Evolutionary conservation across 1,284 basidiomycete genomes (phyloP).

Genomic region (Ganoderma multipileum): DNA sequence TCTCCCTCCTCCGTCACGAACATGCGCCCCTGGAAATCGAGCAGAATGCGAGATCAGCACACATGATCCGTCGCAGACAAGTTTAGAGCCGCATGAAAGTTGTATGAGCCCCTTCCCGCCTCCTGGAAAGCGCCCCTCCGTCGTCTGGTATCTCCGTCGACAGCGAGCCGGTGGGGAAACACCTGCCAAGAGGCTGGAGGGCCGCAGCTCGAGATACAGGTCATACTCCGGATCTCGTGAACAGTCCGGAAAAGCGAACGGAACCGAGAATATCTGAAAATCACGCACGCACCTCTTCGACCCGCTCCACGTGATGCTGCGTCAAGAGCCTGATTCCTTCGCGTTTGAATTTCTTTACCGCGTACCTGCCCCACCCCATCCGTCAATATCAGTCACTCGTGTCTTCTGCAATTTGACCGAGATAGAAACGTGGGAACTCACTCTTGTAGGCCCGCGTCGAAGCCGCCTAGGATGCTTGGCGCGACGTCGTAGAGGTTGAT

Average conservation of each 20-base stretch:
- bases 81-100: background rate
- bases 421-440: slow-evolving; percentile 40
- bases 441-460: slow-evolving; percentile 75
- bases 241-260: background rate
- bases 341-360: slow-evolving; percentile 75
- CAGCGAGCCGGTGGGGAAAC: slow-evolving; percentile 13
- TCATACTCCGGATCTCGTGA: background rate
- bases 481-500: slow-evolving; percentile 86
- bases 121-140: too few species aligned
- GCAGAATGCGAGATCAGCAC: slow-evolving; percentile 11
- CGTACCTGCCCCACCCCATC: slow-evolving; percentile 55
- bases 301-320: slow-evolving; percentile 81
- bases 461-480: slow-evolving; percentile 81
- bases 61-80: background rate
- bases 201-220: background rate
- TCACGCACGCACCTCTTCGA: slow-evolving; percentile 59
- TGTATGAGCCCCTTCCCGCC: background rate
- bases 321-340: slow-evolving; percentile 82
- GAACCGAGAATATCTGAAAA: background rate
- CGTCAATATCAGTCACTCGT: background rate
- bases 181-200: too few species aligned
- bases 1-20: slow-evolving; percentile 71
- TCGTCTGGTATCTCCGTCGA: background rate
- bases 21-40: slow-evolving; percentile 53
- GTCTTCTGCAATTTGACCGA: slow-evolving; percentile 8